Evolutionary conservation across 352 stramenopile species (phyloP).

Genomic region (Phytophthora fragariaefolia): DNA sequence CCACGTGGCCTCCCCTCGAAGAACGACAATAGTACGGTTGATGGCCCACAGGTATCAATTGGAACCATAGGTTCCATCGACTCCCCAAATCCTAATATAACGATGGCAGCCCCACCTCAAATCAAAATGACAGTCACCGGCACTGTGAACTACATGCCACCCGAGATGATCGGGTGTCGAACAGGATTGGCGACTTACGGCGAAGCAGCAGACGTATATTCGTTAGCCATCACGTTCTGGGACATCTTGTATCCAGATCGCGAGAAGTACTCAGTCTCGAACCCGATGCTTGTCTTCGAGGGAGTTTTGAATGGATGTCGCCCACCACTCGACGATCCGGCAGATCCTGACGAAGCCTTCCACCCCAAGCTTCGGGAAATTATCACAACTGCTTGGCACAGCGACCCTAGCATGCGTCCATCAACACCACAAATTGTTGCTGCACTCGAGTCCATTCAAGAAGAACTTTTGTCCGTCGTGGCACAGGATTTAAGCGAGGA

Average conservation of each 20-base stretch:
- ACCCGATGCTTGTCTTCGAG: slow-evolving; percentile 62
- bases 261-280: slow-evolving; percentile 52
- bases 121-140: slow-evolving; percentile 72
- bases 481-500: slow-evolving; percentile 56
- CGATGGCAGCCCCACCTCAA: slow-evolving; percentile 17
- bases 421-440: slow-evolving; percentile 54
- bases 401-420: slow-evolving; percentile 54
- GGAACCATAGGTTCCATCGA: slow-evolving; percentile 20
- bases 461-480: slow-evolving; percentile 60
- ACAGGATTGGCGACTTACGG: slow-evolving; percentile 59
- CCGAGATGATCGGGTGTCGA: slow-evolving; percentile 66
- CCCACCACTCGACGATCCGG: slow-evolving; percentile 44
- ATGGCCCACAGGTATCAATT: slow-evolving; percentile 18
- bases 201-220: slow-evolving; percentile 77
- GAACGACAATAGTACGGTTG: slow-evolving; percentile 3
- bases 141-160: slow-evolving; percentile 80
- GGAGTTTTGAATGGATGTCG: slow-evolving; percentile 52
- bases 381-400: slow-evolving; percentile 62
- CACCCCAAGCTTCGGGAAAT: slow-evolving; percentile 61
- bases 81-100: slow-evolving; percentile 4
- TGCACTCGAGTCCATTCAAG: slow-evolving; percentile 62
- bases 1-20: slow-evolving; percentile 22
- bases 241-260: slow-evolving; percentile 64
- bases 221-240: slow-evolving; percentile 76
- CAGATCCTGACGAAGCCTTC: slow-evolving; percentile 22